Evolutionary conservation across 2,329 filamentous ascomycete species (phyloP), one percentile per base, ranked within the genome.

Genomic region (Monosporascus sp.): DNA sequence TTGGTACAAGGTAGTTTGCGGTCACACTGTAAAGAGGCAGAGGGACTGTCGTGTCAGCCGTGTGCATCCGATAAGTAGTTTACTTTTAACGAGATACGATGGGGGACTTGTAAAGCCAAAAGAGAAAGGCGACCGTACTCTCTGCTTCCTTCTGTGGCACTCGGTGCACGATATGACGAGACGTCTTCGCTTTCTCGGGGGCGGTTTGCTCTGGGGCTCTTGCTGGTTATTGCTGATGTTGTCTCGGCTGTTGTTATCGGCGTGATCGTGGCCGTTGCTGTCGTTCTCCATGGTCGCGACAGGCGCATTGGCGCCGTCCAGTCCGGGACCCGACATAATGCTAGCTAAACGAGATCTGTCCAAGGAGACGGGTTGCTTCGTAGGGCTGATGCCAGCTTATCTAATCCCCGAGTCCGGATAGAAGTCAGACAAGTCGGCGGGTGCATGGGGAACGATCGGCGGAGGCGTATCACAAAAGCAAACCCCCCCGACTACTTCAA

Each of bases 101-200:
- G 40, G 8, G 44, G 35, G 35, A 51, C 46, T 7, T 50, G 48
- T 27, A 51, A 22, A 26, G 50, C 37, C 19, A 20, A 19, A 24
- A 37, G n/a, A 51, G 22, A 44, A 52, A 51, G 20, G 44, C 52
- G 41, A 51, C 20, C 63, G 37, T 45, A 79, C 79, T 74, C 82
- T 82, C 63, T 84, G 81, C 63, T 86, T 86, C 55, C 83, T 75
- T 56, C 82, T 74, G 66, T 86, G 83, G 59, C 83, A 86, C 63
- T 86, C 82, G 11, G 78, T 82, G 60, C 83, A 86, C 7, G 81
- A 85, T 53, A 86, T 82, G 45, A 85, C 80, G 43, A 82, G 73
- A 40, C 83, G 75, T 61, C 80, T 77, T 58, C 83, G 74, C 68
- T 85, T 85, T 52, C 79, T 75, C 5, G 77, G 74, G 19, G 76